Evolutionary conservation across 257 asterid genomes (phyloP), one percentile per base, ranked within the genome.

Genomic region (Solanum habrochaites): DNA sequence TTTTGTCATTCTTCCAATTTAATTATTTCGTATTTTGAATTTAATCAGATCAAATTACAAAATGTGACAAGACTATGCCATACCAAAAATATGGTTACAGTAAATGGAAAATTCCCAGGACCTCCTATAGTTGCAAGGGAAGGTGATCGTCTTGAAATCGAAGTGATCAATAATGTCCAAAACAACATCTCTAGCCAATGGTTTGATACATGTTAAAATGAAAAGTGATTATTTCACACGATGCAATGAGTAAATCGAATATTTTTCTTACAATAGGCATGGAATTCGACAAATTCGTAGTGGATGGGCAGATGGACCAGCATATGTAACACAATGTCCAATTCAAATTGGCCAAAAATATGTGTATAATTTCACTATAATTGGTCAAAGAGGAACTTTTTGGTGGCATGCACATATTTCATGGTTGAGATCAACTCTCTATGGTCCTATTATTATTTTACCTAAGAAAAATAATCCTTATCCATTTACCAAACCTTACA

Each of bases 31-130:
- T 67, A 35, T 7, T 69, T 69, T 31, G 25, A 2, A 3, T 86
- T 32, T 25, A 29, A 67, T 67, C 31, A 86, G 74, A 75, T 86
- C 77, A 86, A 67, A 74, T 13, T 86, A 66, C 85, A 74, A 86
- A 86, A 64, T 4, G 87, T 85, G 83, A n/a, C 71, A 35, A 47
- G 88, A 74, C 29, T 86, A 35, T 86, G n/a, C 85, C 88, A 86
- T 64, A 72, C 88, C 40, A 86, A 74, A n/a, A 86, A 45, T 83
- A 86, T n/a, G 20, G 88, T 86, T 31, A 86, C 88, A 15, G 88
- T 86, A 7, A 74, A 86, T 42, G 88, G n/a, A 35, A 25, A 72
- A 75, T 86, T 74, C 2, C 88, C n/a, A n/a, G 88, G 88, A 58
- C 85, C 88, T 58, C 88, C 32, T 2, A 86, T 86, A 42, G 43